phyloP scores from a whole-genome alignment of 1,284 basidiomycete genomes.

The Cutaneotrichosporon spelunceum region DNA sequence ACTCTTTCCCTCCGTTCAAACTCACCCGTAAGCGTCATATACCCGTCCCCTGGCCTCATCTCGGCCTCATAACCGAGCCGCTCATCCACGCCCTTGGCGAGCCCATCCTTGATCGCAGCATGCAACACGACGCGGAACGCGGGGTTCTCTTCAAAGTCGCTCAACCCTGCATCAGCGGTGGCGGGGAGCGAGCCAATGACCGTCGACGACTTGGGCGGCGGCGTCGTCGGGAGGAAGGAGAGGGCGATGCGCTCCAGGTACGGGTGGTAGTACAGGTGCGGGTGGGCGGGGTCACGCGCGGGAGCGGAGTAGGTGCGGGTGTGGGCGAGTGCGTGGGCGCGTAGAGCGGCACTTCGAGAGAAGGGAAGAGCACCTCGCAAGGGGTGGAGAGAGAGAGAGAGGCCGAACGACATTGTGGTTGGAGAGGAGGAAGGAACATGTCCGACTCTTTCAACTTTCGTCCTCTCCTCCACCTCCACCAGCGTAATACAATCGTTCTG shows the following conservation, averaged over 20 bases:
- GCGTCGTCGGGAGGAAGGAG: slow-evolving; percentile 38
- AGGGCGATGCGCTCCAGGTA: slow-evolving; percentile 22
- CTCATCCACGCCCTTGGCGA: slow-evolving; percentile 25
- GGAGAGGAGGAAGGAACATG: neutral
- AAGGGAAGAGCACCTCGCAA: neutral
- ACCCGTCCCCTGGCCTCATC: slow-evolving; percentile 46
- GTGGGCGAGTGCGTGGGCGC: neutral
- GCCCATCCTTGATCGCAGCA: slow-evolving; percentile 28
- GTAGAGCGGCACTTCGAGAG: neutral
- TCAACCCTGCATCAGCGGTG: slow-evolving; percentile 28
- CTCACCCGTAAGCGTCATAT: slow-evolving; percentile 49
- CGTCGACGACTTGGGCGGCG: slow-evolving; percentile 19
- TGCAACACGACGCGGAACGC: slow-evolving; percentile 36
- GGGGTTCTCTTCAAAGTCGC: slow-evolving; percentile 41
- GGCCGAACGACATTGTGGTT: neutral
- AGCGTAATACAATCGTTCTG: neutral
- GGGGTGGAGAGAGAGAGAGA: neutral
- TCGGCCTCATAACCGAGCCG: slow-evolving; percentile 43
- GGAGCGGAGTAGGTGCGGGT: slow-evolving; percentile 3
- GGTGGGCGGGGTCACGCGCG: slow-evolving; percentile 37
- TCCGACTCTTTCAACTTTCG: too few species aligned
- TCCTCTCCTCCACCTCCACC: neutral
- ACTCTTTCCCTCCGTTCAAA: too few species aligned
- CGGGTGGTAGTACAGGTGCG: slow-evolving; percentile 44
- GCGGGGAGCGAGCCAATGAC: slow-evolving; percentile 43